Evolutionary conservation across 306 rosid genomes (phyloP), one percentile per base, ranked within the genome.

Genomic region (Prunus padus): DNA sequence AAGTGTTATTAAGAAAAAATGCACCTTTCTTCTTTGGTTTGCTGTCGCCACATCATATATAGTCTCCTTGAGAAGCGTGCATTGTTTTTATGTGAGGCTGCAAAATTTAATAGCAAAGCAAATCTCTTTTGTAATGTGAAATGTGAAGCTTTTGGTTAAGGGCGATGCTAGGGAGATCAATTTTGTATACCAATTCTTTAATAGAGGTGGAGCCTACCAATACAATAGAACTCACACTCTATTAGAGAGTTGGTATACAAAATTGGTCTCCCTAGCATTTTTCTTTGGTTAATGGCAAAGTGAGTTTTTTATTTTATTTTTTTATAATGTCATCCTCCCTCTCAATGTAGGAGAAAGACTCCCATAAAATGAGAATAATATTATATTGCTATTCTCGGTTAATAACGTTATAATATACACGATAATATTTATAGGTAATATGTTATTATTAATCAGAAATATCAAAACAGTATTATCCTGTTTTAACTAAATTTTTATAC

Each of bases 51-150:
- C 60, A n/a, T 18, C 23, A 54, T 19, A 37, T 7, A 46, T 46
- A 46, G 51, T 11, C 51, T 11, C 16, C 51, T 46, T 7, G 51
- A 78, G 8, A 84, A 80, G 18, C 46, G 90, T 82, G 93, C 84
- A 88, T 37, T 37, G 42, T 71, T 46, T 25, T 83, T 30, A 46
- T 75, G 81, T 79, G 78, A 49, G 74, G 82, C 71, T 40, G 85
- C 86, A 62, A 25, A 84, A 82, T 72, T 80, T 54, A 16, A 52
- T 47, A 40, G 60, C 59, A 57, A 65, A 28, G 64, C 69, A 47
- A 74, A 85, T 82, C 71, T 80, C 76, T 74, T 76, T 76, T 71
- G 82, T 72, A 75, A 78, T 80, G 72, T 67, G 50, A 69, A 69
- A 46, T 26, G 66, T 74, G 65, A 68, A 52, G 84, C 78, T 85